Conservation (phyloP, 2,329 filamentous ascomycete genomes). For the Bipolaris gigantea region DNA sequence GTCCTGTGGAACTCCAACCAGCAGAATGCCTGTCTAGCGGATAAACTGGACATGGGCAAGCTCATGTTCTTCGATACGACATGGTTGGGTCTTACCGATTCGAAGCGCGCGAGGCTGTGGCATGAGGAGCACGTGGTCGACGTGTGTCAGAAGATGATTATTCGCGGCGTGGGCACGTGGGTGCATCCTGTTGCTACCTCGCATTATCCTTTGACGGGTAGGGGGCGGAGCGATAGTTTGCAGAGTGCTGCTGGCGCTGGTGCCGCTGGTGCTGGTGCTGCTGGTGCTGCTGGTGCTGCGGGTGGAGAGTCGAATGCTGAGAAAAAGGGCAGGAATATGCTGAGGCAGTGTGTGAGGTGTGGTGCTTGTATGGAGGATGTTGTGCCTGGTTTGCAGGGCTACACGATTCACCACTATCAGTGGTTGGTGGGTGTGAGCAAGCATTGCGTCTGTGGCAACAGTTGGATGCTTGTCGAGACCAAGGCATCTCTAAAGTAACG, state of each 20-base stretch:
- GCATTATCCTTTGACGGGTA: slow-evolving; percentile 5
- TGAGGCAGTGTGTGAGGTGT: slow-evolving; percentile 51
- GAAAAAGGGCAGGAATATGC: slow-evolving; percentile 25
- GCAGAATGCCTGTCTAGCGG: slow-evolving; percentile 52
- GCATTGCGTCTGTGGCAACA: slow-evolving; percentile 45
- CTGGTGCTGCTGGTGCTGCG: background rate
- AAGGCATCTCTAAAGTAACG: slow-evolving; percentile 18
- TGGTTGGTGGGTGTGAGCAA: slow-evolving; percentile 46
- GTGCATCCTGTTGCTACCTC: slow-evolving; percentile 20
- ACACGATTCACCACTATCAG: slow-evolving; percentile 33
- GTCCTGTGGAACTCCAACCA: slow-evolving; percentile 42
- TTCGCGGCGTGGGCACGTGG: slow-evolving; percentile 35
- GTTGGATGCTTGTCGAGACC: slow-evolving; percentile 41
- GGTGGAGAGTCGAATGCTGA: background rate
- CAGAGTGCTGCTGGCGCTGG: slow-evolving; percentile 9
- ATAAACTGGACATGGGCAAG: slow-evolving; percentile 64
- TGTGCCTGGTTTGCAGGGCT: slow-evolving; percentile 33
- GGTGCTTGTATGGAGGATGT: slow-evolving; percentile 53
- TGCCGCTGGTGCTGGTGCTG: background rate
- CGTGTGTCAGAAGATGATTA: slow-evolving; percentile 57
- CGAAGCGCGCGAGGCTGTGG: slow-evolving; percentile 61
- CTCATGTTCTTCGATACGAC: slow-evolving; percentile 74
- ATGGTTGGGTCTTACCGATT: slow-evolving; percentile 67
- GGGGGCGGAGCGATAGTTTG: slow-evolving; percentile 29
- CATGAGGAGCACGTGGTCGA: slow-evolving; percentile 63